Conservation (phyloP, 805 yeast genomes). For the Starmerella bombi region DNA sequence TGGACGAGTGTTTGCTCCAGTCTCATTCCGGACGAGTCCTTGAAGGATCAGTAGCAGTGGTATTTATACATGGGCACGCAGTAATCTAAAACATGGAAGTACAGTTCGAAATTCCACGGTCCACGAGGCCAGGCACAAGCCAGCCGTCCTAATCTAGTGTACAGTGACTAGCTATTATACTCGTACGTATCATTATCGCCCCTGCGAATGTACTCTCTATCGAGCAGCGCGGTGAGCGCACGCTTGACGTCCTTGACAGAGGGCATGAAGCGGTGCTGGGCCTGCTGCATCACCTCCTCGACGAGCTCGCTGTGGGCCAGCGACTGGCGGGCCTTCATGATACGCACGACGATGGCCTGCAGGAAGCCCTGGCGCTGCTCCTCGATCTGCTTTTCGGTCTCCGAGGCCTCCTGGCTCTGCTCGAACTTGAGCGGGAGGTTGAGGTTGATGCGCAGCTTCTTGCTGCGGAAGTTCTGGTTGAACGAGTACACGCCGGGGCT, state of each 20-base stretch:
- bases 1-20: too few relatives aligned
- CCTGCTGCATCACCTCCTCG: conserved; percentile 77
- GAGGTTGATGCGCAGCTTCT: conserved; percentile 73
- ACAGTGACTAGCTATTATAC: conserved; percentile 36
- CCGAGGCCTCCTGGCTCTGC: conserved; percentile 55
- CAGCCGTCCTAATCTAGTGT: too few relatives aligned
- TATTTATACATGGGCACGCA: too few relatives aligned
- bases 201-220: conserved; percentile 72
- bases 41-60: too few relatives aligned
- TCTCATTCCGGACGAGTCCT: too few relatives aligned
- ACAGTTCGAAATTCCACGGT: too few relatives aligned
- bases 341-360: conserved; percentile 88
- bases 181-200: conserved; percentile 66
- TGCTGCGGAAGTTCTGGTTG: conserved; percentile 70
- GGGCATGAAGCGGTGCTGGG: conserved; percentile 72
- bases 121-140: too few relatives aligned
- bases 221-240: conserved; percentile 73
- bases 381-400: conserved; percentile 65
- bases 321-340: conserved; percentile 85
- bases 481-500: conserved; percentile 53
- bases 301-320: conserved; percentile 68
- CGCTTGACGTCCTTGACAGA: conserved; percentile 74
- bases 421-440: conserved; percentile 43
- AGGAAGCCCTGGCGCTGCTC: conserved; percentile 75
- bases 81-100: too few relatives aligned